Base-by-base conservation (phyloP, 1,139 yeast species). In the Debaryomyces robertsiae region DNA sequence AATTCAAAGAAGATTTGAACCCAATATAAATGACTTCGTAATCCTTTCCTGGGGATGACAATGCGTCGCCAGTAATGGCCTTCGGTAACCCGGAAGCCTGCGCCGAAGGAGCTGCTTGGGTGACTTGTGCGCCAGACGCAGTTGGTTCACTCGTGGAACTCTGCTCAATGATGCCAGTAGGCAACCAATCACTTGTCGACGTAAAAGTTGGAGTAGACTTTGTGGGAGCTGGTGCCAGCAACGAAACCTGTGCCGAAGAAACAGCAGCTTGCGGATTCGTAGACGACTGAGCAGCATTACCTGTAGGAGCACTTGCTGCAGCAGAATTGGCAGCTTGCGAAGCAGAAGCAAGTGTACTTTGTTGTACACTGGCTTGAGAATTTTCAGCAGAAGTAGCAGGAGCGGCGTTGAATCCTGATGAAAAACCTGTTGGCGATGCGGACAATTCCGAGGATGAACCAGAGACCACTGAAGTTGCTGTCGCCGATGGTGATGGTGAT, bases 1-100 rank as follows among this genome's bases (percentile, higher is more conserved):
- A 85, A 58, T 83, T 84, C 64, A 84, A 75, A 10, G 79, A 77
- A 36, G 77, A 60, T 51, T 80, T 79, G 67, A 85, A 84, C n/a
- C 93, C 93, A 58, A 85, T 65, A 10, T 84, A 79, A 39, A 85
- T 76, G 41, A 82, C 56, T 30, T 74, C 67, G 58, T 77, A 83
- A 49, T 77, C 60, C 58, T 43, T 60, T 48, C 77, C 77, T 25
- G 83, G 84, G 15, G 54, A 50, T 6, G 67, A 52, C 3, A 74
- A 66, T 14, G 69, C 61, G 6, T 73, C 73, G 9, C 82, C 81
- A 2, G 84, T 75, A 49, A 84, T 83, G 2, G 86, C 90, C 55
- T 76, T 77, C 39, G 93, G 93, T 52, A 84, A 68, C 6, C 82
- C 76, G 3, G 83, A 67, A 2, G 83, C 70, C 39, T 59, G 60